Evolutionary conservation across 2,329 filamentous ascomycete species (phyloP), one percentile per base, ranked within the genome.

Genomic region (Corynespora cassiicola): DNA sequence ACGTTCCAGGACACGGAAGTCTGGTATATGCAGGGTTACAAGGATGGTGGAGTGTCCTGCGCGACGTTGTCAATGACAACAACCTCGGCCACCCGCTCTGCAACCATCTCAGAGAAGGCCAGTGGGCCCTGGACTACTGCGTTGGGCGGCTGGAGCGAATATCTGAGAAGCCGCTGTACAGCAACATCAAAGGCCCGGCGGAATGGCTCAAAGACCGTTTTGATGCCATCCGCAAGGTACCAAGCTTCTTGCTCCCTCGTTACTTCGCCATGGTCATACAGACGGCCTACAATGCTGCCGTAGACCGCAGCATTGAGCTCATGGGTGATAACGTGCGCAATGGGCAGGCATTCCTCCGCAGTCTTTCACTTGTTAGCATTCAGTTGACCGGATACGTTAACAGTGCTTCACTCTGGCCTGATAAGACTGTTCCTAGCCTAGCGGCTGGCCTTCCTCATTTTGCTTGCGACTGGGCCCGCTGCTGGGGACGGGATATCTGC

Each of bases 401-500:
- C 59, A 96, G 90, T 9, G 91, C 87, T 3, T 97, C 92, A 1
- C 74, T 99, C 8, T 96, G 90, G 79, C 92, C 94, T 0, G 80
- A 85, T 51, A 92, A 89, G 65, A 75, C 81, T 14, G 90, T 96
- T 1, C 89, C 92, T 2, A 92, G 87, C 31, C 78, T 99, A 54
- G 92, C 94, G 12, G 94, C 94, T 20, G 94, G 94, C 11, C 74
- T 99, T 30, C 94, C 94, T 22, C 94, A 99, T 69, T 99, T 99
- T 63, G 82, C 94, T 0, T 86, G 88, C 7, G 86, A 90, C 56
- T 99, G 94, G 91, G 91, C 92, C 32, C 82, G 94, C 56, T 96
- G 92, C 69, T 99, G 94, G 94, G 94, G 95, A 6, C 86, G 94
- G 39, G 94, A 99, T 66, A 90, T 96, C 9, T 97, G 96, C 68